Conservation (phyloP, 1,284 basidiomycete genomes). For the Ustilago lituana region DNA sequence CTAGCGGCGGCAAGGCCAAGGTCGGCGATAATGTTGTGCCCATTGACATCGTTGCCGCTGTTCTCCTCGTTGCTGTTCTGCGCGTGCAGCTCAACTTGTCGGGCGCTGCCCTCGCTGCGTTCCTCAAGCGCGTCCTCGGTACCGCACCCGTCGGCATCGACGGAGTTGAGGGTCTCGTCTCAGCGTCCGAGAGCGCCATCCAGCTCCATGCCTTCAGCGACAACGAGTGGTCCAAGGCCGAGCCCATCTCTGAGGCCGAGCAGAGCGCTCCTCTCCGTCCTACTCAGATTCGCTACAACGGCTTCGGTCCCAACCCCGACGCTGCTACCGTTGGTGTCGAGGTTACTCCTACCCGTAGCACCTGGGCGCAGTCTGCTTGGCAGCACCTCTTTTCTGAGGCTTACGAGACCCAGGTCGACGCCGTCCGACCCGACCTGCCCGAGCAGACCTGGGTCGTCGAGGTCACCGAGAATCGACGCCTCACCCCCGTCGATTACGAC, state of each 20-base stretch:
- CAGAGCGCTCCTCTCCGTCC: constrained; percentile 53
- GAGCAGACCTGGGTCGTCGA: constrained; percentile 94
- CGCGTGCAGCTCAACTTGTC: constrained; percentile 50
- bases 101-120: constrained; percentile 38
- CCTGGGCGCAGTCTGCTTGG: constrained; percentile 66
- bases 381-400: constrained; percentile 67
- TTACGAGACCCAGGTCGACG: constrained; percentile 51
- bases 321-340: constrained; percentile 51
- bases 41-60: constrained; percentile 56
- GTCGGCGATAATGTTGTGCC: constrained; percentile 48
- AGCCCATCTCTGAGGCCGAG: constrained; percentile 57
- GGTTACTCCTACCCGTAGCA: constrained; percentile 46
- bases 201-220: constrained; percentile 49
- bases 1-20: constrained; percentile 57
- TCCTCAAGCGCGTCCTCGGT: constrained; percentile 55
- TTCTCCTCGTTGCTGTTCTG: constrained; percentile 56
- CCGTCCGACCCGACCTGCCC: constrained; percentile 79
- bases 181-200: constrained; percentile 48
- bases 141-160: constrained; percentile 59
- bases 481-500: constrained; percentile 94
- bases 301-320: constrained; percentile 51
- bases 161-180: constrained; percentile 56
- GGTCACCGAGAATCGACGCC: constrained; percentile 90
- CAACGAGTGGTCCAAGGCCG: constrained; percentile 53
- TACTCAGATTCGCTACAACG: constrained; percentile 60